Evolutionary conservation across 1,284 basidiomycete species (phyloP), one percentile per base, ranked within the genome.

Genomic region (Trametes pubescens): DNA sequence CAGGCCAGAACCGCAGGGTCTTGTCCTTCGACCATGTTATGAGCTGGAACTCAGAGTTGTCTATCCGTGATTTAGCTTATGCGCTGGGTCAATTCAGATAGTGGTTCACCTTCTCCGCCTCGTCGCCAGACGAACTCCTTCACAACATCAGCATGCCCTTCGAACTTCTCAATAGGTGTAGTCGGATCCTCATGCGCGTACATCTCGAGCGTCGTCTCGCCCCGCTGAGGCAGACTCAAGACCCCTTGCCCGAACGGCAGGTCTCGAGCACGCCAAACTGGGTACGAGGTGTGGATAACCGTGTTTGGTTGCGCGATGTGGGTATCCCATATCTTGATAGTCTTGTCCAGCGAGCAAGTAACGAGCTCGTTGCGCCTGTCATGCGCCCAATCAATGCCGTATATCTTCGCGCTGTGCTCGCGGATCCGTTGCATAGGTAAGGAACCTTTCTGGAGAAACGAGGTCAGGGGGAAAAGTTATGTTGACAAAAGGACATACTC

Each of bases 111-210:
- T 68, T 78, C 72, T 22, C 80, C 82, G 16, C 86, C 86, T 68
- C 86, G 88, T 62, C 98, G 82, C 96, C 98, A 99, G 1, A 99
- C 96, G 73, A 98, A 99, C 78, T 99, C 97, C 72, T 98, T 98
- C 40, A 99, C 97, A 5, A 96, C 93, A 72, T 98, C 96, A 0
- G 87, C 86, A 75, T 98, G 95, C 0, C 96, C 96, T 67, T 93
- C 92, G 69, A 98, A 98, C 3, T 84, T 81, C 63, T 92, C 87
- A 9, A 95, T 87, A 0, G 91, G 89, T 9, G 74, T 75, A 46
- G 79, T 78, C 2, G 80, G 76, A 51, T 84, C 76, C 16, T 79
- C 80, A 57, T 85, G 79, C 0, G 81, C 81, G 81, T 90, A 99
- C 91, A 99, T 93, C 75, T 95, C 93, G 24, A 98, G 82, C 0